Base-by-base conservation (phyloP, 1,284 basidiomycete species). In the Ganoderma leucocontextum region DNA sequence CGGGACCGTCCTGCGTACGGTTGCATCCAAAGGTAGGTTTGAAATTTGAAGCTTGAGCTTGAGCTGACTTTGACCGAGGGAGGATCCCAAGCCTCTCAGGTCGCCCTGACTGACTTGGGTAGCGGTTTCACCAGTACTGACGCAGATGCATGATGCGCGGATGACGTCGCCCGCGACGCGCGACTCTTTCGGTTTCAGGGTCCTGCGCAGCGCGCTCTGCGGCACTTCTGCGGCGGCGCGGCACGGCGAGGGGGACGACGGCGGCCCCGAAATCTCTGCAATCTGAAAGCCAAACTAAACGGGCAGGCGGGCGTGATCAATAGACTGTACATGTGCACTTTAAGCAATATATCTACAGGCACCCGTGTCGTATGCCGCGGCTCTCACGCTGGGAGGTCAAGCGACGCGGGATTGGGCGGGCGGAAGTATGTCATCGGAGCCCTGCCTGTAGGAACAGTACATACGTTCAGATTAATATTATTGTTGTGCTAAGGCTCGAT, bases 221-320 rank as follows among this genome's bases (percentile, higher is more conserved):
- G 44, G 12, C 39, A 1, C 19, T 5, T n/a, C 44, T 6, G n/a
- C n/a, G 44, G 12, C 39, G 12, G 39, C 13, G 39, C 9, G 19
- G 12, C 19, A 4, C 39, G 12, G 39, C 13, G 39, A 41, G 19
- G 12, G 41, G 41, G 15, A n/a, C n/a, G 29, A 29, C 29, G 29
- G 29, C 29, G 29, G 29, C 12, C 22, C 47, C 22, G 22, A n/a
- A 49, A 52, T 52, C 47, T 52, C 47, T 52, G 22, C 22, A 25
- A 52, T 52, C 47, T 52, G 9, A 52, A 52, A 52, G 47, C 10
- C 47, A 52, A 52, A 52, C 47, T 47, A 47, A 52, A 52, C 22
- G 12, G 47, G 47, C 47, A 52, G 47, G 47, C 47, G 47, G 33
- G 19, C 8, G 19, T 29, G 29, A 29, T 29, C 29, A 29, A 29